phyloP scores from a whole-genome alignment of 495 filamentous ascomycete species.

The Trichocladium uniseriatum region DNA sequence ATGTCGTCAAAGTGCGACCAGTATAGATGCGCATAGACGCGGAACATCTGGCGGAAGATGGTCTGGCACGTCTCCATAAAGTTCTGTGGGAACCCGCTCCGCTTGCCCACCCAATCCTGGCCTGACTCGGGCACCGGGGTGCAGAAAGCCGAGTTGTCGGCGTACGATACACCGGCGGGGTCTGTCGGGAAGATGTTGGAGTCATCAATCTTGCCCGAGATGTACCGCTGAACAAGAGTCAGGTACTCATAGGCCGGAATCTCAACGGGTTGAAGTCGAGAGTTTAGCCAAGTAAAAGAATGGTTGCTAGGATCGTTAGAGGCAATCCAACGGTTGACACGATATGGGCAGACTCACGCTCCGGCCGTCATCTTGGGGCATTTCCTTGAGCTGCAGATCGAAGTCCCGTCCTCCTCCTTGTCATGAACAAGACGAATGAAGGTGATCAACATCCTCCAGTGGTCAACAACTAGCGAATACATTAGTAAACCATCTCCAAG shows the following conservation, averaged over 20 bases:
- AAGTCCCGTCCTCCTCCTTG: constrained; percentile 58
- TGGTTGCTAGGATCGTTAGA: constrained; percentile 49
- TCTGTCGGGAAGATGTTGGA: constrained; percentile 77
- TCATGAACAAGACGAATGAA: constrained; percentile 78
- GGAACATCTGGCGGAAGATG: constrained; percentile 96
- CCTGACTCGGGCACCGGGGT: constrained; percentile 51
- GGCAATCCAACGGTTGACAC: not conserved
- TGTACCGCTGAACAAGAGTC: constrained; percentile 89
- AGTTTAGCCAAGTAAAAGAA: constrained; percentile 88
- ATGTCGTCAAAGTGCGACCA: constrained; percentile 77
- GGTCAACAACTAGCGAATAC: constrained; percentile 62
- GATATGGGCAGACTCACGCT: constrained; percentile 51
- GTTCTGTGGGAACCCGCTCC: constrained; percentile 76
- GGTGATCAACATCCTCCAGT: constrained; percentile 72
- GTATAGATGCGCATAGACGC: constrained; percentile 86
- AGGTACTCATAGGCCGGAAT: constrained; percentile 80
- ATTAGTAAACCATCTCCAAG: not conserved
- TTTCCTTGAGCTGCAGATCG: constrained; percentile 71
- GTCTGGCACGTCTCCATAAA: constrained; percentile 82
- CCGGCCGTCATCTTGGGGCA: constrained; percentile 91
- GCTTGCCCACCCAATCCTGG: constrained; percentile 68
- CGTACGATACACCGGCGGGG: constrained; percentile 45
- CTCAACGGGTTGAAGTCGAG: constrained; percentile 52
- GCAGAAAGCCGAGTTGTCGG: constrained; percentile 47
- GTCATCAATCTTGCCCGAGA: constrained; percentile 82